A percentile compares a stretch with the other conserved stretches of the same genome.
Evolutionary conservation across 106 monocot genomes (phyloP).

Genomic region (Phalaenopsis equestris): DNA sequence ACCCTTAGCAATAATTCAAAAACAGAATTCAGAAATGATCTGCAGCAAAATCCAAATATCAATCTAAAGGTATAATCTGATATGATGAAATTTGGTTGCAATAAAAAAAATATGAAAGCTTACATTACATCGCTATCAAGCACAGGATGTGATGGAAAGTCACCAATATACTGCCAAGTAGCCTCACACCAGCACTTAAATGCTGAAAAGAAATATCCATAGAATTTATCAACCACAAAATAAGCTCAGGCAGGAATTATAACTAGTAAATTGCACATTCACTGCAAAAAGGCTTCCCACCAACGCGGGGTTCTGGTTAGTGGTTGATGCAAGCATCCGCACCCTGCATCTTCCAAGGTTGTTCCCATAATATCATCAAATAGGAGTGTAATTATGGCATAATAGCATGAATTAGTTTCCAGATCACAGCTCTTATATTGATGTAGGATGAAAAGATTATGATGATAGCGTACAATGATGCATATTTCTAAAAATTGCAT

Average conservation of each 20-base stretch:
- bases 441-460: neutral
- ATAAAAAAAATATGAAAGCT: conserved; percentile 18
- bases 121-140: conserved; percentile 89
- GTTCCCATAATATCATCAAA: neutral
- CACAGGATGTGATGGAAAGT: conserved; percentile 45
- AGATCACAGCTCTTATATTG: neutral
- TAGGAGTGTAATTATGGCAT: neutral
- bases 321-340: neutral
- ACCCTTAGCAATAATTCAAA: conserved; percentile 84
- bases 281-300: neutral
- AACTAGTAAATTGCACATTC: neutral
- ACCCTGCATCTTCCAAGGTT: neutral
- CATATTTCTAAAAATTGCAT: neutral
- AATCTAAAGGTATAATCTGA: neutral
- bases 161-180: conserved; percentile 56
- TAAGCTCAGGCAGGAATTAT: conserved; percentile 2
- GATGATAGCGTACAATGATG: neutral
- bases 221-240: neutral
- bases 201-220: conserved; percentile 36
- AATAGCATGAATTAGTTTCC: neutral
- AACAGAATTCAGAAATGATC: conserved; percentile 95
- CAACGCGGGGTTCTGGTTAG: neutral
- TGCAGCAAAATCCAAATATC: conserved; percentile 19
- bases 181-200: conserved; percentile 96
- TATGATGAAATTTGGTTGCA: neutral